phyloP scores from a whole-genome alignment of 208 protist genomes.

The Trypanosomatidae sp. region DNA sequence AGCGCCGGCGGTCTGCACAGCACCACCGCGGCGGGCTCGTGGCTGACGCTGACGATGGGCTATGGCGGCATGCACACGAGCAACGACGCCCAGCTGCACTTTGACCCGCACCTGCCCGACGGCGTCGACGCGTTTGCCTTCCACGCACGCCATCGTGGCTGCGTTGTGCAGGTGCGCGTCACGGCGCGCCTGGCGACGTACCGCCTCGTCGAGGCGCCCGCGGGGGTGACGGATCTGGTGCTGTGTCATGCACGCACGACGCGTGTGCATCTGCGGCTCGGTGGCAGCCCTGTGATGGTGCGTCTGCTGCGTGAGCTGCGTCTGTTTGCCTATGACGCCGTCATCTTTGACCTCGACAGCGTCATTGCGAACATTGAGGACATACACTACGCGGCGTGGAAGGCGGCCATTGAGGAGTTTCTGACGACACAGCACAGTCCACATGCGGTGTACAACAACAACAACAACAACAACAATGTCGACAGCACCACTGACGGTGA shows the following conservation, averaged over 20 bases:
- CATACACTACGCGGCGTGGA: slow-evolving; percentile 81
- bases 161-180: slow-evolving; percentile 54
- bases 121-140: slow-evolving; percentile 72
- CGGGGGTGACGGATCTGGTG: slow-evolving; percentile 27
- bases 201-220: slow-evolving; percentile 26
- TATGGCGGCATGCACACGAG: slow-evolving; percentile 71
- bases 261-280: slow-evolving; percentile 38
- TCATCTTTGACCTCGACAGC: slow-evolving; percentile 83
- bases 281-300: slow-evolving; percentile 40
- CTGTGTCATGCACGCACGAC: slow-evolving; percentile 61
- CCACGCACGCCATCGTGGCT: slow-evolving; percentile 51
- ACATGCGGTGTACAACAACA: no score
- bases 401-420: slow-evolving; percentile 54
- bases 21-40: slow-evolving; percentile 60
- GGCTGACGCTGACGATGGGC: slow-evolving; percentile 60
- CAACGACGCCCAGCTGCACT: slow-evolving; percentile 55
- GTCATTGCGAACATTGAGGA: slow-evolving; percentile 68
- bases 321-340: slow-evolving; percentile 81
- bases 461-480: no score
- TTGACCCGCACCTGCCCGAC: slow-evolving; percentile 66
- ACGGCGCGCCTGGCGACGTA: slow-evolving; percentile 62
- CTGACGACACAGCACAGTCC: slow-evolving; percentile 38
- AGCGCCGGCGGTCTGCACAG: slow-evolving; percentile 67
- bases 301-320: slow-evolving; percentile 54
- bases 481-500: no score